phyloP scores from a whole-genome alignment of 352 stramenopile species.

The Globisporangium echinulatum region DNA sequence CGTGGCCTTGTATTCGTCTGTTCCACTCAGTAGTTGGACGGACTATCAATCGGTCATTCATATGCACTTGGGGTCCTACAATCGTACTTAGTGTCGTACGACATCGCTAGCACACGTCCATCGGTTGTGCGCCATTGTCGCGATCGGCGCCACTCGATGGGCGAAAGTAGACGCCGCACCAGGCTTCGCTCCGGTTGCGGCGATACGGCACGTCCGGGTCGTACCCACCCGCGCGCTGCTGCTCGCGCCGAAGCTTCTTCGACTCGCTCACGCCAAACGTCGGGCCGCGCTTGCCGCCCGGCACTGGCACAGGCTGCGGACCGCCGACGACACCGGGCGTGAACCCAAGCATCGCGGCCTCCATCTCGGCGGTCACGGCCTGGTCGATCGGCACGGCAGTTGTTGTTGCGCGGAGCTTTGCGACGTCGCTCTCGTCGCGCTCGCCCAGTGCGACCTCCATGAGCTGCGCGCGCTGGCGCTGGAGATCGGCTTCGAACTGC shows the following conservation, averaged over 20 bases:
- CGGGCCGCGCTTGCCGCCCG: constrained; percentile 70
- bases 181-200: constrained; percentile 73
- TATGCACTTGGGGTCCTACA: too few species aligned
- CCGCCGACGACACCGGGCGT: constrained; percentile 67
- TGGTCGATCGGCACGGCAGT: constrained; percentile 83
- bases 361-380: constrained; percentile 83
- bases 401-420: constrained; percentile 64
- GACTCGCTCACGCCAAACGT: constrained; percentile 76
- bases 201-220: constrained; percentile 74
- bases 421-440: constrained; percentile 72
- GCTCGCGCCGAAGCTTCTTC: constrained; percentile 71
- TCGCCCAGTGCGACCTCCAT: constrained; percentile 84
- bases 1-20: too few species aligned
- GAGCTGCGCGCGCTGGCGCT: constrained; percentile 77
- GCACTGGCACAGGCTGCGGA: constrained; percentile 68
- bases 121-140: constrained; percentile 17
- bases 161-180: constrained; percentile 69
- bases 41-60: too few species aligned
- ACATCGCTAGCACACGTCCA: constrained; percentile 40
- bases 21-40: too few species aligned
- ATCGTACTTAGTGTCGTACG: neutral
- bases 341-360: constrained; percentile 86
- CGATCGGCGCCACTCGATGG: constrained; percentile 12
- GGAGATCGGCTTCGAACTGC: constrained; percentile 74
- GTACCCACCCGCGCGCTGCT: constrained; percentile 76